Conservation (phyloP, 345 rosid species). For the Eucalyptus grandis region DNA sequence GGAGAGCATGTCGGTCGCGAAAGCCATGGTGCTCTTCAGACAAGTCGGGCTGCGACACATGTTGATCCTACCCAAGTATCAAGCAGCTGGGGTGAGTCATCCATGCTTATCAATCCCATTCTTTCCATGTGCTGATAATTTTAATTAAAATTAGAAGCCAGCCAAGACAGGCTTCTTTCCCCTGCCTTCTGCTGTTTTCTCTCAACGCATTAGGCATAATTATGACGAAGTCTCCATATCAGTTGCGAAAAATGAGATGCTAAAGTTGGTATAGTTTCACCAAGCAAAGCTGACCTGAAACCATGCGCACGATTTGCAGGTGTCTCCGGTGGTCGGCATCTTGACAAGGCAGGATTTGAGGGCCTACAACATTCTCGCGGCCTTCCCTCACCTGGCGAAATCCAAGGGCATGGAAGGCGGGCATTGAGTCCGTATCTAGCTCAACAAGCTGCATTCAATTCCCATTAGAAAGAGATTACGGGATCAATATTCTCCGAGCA, state of each 20-base stretch:
- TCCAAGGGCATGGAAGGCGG: slow-evolving; percentile 25
- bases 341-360: slow-evolving; percentile 80
- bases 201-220: not conserved
- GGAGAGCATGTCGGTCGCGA: slow-evolving; percentile 90
- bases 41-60: slow-evolving; percentile 72
- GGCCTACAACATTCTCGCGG: slow-evolving; percentile 55
- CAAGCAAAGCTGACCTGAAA: not conserved
- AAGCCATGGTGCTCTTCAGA: slow-evolving; percentile 79
- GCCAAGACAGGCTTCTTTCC: not conserved
- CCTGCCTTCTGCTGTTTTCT: not conserved
- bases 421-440: not conserved
- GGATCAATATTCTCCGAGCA: not conserved
- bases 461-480: not conserved
- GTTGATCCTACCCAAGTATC: slow-evolving; percentile 67
- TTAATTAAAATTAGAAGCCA: not conserved
- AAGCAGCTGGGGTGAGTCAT: slow-evolving; percentile 57
- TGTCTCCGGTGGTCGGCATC: slow-evolving; percentile 58
- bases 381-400: slow-evolving; percentile 57
- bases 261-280: not conserved
- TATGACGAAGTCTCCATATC: not conserved
- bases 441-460: not conserved
- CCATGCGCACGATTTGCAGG: slow-evolving; percentile 16
- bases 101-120: not conserved
- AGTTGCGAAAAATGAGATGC: not conserved
- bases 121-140: not conserved